A percentile compares a stretch with the other conserved stretches of the same genome.
Evolutionary conservation across 306 rosid species (phyloP).

Genomic region (Hippophae gyantsensis): DNA sequence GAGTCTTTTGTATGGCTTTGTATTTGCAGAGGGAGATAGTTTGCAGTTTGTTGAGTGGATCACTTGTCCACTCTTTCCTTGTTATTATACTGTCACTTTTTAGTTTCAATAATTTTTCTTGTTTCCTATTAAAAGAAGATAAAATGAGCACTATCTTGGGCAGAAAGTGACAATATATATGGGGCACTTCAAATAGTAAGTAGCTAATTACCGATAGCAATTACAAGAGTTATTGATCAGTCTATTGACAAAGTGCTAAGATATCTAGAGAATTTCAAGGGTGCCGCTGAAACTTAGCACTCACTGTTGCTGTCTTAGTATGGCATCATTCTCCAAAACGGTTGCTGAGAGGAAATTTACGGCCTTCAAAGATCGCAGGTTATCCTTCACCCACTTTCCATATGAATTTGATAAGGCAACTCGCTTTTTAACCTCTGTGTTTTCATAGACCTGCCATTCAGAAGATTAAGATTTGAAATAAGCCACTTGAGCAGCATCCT

Average conservation of each 20-base stretch:
- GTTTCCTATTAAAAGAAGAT: too few relatives aligned
- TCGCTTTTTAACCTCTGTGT: conserved; percentile 87
- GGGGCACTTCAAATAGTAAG: too few relatives aligned
- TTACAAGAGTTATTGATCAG: background rate
- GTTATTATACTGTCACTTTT: too few relatives aligned
- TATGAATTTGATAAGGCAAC: conserved; percentile 82
- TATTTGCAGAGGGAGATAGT: too few relatives aligned
- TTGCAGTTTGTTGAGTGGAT: too few relatives aligned
- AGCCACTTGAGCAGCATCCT: background rate
- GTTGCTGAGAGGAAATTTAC: conserved; percentile 70
- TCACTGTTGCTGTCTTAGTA: conserved; percentile 88
- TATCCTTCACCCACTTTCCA: conserved; percentile 87
- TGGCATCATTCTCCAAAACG: conserved; percentile 63
- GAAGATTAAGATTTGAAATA: conserved; percentile 19
- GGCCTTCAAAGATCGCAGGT: conserved; percentile 63
- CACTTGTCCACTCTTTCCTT: too few relatives aligned
- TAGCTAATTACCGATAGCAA: conserved; percentile 4
- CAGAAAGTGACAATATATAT: too few relatives aligned
- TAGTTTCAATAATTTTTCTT: too few relatives aligned
- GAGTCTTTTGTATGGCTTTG: too few relatives aligned
- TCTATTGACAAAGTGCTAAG: background rate
- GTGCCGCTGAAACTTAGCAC: conserved; percentile 26
- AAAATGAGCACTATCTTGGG: too few relatives aligned
- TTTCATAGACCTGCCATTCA: conserved; percentile 79
- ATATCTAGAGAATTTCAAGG: background rate